A percentile compares a stretch with the other conserved stretches of the same genome.
phyloP scores from a whole-genome alignment of 768 basidiomycete genomes.

The Tephrocybe rancida region DNA sequence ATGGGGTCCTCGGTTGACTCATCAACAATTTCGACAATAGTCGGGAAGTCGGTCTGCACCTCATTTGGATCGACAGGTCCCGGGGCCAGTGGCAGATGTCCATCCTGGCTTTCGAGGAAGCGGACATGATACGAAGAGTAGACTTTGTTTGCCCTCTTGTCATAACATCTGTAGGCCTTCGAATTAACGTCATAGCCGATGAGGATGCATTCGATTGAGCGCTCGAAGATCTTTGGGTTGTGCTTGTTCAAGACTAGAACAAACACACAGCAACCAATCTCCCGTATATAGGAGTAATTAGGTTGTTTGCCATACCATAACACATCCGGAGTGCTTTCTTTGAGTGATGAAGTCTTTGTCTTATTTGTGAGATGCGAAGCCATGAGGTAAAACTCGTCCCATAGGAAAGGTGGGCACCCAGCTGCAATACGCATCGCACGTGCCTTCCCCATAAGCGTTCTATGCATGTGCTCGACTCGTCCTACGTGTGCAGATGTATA shows the following conservation, averaged over 20 bases:
- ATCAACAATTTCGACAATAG: not conserved
- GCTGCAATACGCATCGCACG: slow-evolving; percentile 26
- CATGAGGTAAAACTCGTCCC: not conserved
- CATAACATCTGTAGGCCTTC: slow-evolving; percentile 35
- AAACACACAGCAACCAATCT: slow-evolving; percentile 35
- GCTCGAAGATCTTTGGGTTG: slow-evolving; percentile 22
- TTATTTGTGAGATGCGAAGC: slow-evolving; percentile 13
- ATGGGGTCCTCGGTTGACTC: not conserved
- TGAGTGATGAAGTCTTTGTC: slow-evolving; percentile 2
- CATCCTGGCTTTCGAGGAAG: slow-evolving; percentile 27
- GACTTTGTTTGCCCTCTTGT: slow-evolving; percentile 18
- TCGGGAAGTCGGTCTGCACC: not conserved
- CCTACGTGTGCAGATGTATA: slow-evolving; percentile 10
- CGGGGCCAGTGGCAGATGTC: not conserved
- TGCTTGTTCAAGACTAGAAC: slow-evolving; percentile 31
- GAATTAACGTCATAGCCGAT: too few relatives aligned
- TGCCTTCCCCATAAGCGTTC: slow-evolving; percentile 26
- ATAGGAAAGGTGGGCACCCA: too few relatives aligned
- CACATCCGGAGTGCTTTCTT: slow-evolving; percentile 20
- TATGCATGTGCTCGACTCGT: slow-evolving; percentile 31
- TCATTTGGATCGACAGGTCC: not conserved
- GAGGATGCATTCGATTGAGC: slow-evolving; percentile 33
- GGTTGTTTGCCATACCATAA: slow-evolving; percentile 20
- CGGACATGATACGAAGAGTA: slow-evolving; percentile 25
- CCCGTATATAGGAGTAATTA: slow-evolving; percentile 27